Evolutionary conservation across 1,284 basidiomycete species (phyloP).

Genomic region (Pterulicium gracile): DNA sequence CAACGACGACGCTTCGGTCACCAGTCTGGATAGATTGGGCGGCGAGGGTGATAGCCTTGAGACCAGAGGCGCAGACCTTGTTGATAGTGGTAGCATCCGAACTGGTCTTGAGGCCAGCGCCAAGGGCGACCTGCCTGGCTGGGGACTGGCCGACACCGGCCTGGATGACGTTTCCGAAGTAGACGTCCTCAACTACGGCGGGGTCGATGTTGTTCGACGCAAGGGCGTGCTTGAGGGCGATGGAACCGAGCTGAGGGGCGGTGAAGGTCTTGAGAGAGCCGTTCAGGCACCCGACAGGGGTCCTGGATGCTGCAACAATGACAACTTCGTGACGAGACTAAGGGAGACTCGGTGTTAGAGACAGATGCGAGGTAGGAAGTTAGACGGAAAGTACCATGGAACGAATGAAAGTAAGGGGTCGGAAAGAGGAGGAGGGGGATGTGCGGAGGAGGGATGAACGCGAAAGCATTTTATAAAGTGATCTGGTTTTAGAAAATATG

Average conservation of each 20-base stretch:
- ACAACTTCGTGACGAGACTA: slow-evolving; percentile 68
- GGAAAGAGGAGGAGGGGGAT: slow-evolving; percentile 24
- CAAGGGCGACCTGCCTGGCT: slow-evolving; percentile 89
- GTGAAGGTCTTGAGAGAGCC: slow-evolving; percentile 83
- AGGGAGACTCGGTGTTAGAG: slow-evolving; percentile 16
- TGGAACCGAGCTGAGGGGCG: slow-evolving; percentile 83
- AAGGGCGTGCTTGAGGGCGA: slow-evolving; percentile 87
- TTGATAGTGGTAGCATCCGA: slow-evolving; percentile 99
- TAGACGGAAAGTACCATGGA: slow-evolving; percentile 32
- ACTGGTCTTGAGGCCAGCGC: slow-evolving; percentile 69
- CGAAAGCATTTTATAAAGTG: slow-evolving; percentile 18
- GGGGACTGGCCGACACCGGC: slow-evolving; percentile 94
- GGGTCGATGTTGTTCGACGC: slow-evolving; percentile 75
- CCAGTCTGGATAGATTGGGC: slow-evolving; percentile 86
- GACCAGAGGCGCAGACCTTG: slow-evolving; percentile 95
- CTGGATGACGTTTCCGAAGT: slow-evolving; percentile 95
- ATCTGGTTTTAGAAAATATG: not conserved
- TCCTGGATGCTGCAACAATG: slow-evolving; percentile 91
- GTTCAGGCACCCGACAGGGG: slow-evolving; percentile 91
- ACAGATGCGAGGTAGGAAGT: not conserved
- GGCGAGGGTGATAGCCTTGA: slow-evolving; percentile 92
- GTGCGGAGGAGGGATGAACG: slow-evolving; percentile 24
- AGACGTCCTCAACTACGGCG: slow-evolving; percentile 83
- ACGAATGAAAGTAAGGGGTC: slow-evolving; percentile 12
- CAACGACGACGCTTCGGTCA: slow-evolving; percentile 78